phyloP scores from a whole-genome alignment of 2,329 filamentous ascomycete species.

The Simplicillium sp. region DNA sequence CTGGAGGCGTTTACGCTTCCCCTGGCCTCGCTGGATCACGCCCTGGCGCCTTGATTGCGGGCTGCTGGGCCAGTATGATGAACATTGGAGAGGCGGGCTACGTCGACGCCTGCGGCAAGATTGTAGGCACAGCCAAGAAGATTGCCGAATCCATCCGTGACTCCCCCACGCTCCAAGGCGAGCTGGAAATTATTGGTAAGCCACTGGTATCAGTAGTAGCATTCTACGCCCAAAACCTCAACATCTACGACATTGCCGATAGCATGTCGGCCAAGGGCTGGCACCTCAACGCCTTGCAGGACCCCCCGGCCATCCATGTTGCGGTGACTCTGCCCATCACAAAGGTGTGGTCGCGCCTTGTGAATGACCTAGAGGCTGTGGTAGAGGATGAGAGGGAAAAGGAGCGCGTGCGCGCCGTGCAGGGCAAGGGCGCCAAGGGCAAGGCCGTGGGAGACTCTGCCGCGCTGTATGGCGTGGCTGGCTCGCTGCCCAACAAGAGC shows the following conservation, averaged over 20 bases:
- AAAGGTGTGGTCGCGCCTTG: slow-evolving; percentile 69
- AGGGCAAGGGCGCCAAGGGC: slow-evolving; percentile 57
- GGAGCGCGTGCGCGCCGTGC: slow-evolving; percentile 60
- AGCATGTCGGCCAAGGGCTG: slow-evolving; percentile 76
- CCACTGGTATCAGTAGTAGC: slow-evolving; percentile 87
- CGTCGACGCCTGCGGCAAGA: slow-evolving; percentile 74
- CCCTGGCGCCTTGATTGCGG: slow-evolving; percentile 88
- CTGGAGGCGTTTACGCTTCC: slow-evolving; percentile 89
- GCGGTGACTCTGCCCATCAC: slow-evolving; percentile 85
- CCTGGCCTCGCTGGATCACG: slow-evolving; percentile 86
- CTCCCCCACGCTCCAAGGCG: slow-evolving; percentile 56
- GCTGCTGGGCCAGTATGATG: slow-evolving; percentile 92
- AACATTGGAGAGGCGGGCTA: slow-evolving; percentile 81
- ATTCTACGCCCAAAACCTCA: slow-evolving; percentile 72
- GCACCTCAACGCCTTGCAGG: slow-evolving; percentile 93
- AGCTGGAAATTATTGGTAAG: slow-evolving; percentile 72
- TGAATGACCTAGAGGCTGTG: slow-evolving; percentile 60
- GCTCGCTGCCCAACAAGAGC: slow-evolving; percentile 89
- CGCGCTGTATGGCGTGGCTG: slow-evolving; percentile 89
- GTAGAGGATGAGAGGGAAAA: slow-evolving; percentile 70
- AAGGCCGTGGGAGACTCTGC: slow-evolving; percentile 70
- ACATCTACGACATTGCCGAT: slow-evolving; percentile 93
- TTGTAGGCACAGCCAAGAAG: slow-evolving; percentile 78
- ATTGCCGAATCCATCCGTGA: slow-evolving; percentile 66
- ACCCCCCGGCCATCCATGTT: slow-evolving; percentile 84